Evolutionary conservation across 306 rosid species (phyloP).

Genomic region (Cajanus cajan): DNA sequence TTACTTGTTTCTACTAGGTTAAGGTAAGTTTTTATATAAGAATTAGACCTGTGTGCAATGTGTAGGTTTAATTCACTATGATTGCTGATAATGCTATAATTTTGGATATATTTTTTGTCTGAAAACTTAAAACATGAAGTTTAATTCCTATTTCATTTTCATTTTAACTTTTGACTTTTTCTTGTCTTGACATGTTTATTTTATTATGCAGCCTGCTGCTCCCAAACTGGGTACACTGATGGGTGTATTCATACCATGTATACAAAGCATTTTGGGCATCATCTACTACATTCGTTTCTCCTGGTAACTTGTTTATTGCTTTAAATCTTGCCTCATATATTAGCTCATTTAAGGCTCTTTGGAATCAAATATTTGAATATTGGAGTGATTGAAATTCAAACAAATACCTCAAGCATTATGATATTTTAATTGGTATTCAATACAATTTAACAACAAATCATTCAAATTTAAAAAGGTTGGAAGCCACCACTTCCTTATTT

Average conservation of each 20-base stretch:
- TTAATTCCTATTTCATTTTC: slow-evolving; percentile 5
- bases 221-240: slow-evolving; percentile 84
- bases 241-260: slow-evolving; percentile 98
- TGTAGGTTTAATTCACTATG: neutral
- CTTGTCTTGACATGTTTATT: slow-evolving; percentile 26
- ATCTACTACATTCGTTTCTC: slow-evolving; percentile 97
- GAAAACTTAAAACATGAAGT: neutral
- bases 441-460: slow-evolving; percentile 10
- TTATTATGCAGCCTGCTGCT: slow-evolving; percentile 60
- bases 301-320: slow-evolving; percentile 63
- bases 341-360: neutral
- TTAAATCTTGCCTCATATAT: slow-evolving; percentile 23
- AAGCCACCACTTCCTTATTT: neutral
- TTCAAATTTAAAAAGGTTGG: neutral
- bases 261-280: slow-evolving; percentile 96
- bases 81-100: slow-evolving; percentile 4
- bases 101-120: slow-evolving; percentile 7
- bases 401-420: neutral
- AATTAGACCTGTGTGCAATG: neutral
- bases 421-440: neutral
- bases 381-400: slow-evolving; percentile 20
- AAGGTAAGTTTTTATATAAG: neutral
- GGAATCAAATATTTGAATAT: neutral
- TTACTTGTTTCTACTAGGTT: neutral
- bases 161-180: slow-evolving; percentile 15